Conservation (phyloP, 2,329 filamentous ascomycete genomes). For the Diaporthe vaccinii region DNA sequence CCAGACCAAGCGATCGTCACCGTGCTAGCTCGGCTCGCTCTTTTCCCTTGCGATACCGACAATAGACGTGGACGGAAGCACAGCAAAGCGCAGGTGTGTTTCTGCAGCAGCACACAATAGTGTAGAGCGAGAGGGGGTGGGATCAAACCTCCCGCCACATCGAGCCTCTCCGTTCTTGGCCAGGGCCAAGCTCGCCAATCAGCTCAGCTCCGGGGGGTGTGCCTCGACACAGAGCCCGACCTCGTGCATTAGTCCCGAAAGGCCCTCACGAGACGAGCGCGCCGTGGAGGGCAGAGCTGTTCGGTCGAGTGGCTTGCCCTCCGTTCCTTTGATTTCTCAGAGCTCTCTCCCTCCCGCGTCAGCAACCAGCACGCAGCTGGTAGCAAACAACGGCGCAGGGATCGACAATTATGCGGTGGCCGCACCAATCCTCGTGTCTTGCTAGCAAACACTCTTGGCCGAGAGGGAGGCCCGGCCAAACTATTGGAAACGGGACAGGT, state of each 20-base stretch:
- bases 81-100: neutral
- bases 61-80: neutral
- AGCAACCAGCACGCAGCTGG: constrained; percentile 7
- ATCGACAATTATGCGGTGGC: constrained; percentile 16
- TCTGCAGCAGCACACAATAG: constrained; percentile 23
- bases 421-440: constrained; percentile 10
- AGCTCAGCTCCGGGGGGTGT: constrained; percentile 12
- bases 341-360: neutral
- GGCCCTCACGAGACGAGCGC: constrained; percentile 28
- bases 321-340: neutral
- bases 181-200: constrained; percentile 16
- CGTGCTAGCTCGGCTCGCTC: constrained; percentile 6
- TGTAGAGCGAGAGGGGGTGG: neutral
- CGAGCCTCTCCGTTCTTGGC: constrained; percentile 30
- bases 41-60: constrained; percentile 9
- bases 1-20: constrained; percentile 25
- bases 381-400: constrained; percentile 9
- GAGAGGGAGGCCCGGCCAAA: neutral
- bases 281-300: neutral
- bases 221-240: constrained; percentile 18
- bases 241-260: constrained; percentile 34
- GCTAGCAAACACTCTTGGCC: constrained; percentile 8
- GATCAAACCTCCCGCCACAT: constrained; percentile 32
- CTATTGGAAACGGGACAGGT: constrained; percentile 1
- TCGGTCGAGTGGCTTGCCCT: constrained; percentile 13